Evolutionary conservation across 495 filamentous ascomycete genomes (phyloP), one percentile per base, ranked within the genome.

Genomic region (Penicillium argentinense): DNA sequence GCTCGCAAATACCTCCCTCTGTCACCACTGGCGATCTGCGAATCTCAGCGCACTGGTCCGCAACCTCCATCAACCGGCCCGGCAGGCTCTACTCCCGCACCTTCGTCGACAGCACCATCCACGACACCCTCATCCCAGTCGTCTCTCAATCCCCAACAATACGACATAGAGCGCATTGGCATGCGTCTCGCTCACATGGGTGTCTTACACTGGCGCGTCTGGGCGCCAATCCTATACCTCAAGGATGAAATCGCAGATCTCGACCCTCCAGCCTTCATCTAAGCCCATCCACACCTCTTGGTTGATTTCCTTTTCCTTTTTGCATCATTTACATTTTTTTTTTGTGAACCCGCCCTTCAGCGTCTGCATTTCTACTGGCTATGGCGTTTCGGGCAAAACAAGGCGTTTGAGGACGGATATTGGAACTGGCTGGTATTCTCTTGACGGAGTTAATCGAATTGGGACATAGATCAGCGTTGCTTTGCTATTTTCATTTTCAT

Each of bases 191-290:
- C 89, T 9, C 91, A 95, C 54, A 79, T 96, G 30, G 81, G 83
- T 7, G 75, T 90, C 14, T 66, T 95, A 17, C 89, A 96, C 63
- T 96, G 90, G 90, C 75, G 85, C 39, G 84, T 95, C 3, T 96
- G 90, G 90, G 84, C 80, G 5, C 81, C 82, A 23, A 65, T 88
- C 36, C 78, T 82, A 1, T 95, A 88, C 60, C 61, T 72, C 12
- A 58, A 62, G 16, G 70, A 71, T 39, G 66, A 65, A 44, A 57
- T 68, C 26, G 56, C 60, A 13, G 59, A 62, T 30, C 41, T 37
- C 25, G 47, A 38, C 18, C 21, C 51, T 27, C 32, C 46, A 25
- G 40, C 45, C 4, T 43, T 58, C 39, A 26, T 45, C 36, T 62
- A 44, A 38, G n/a, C n/a, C n/a, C n/a, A n/a, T n/a, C n/a, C n/a